phyloP scores from a whole-genome alignment of 73 alveolate genomes.

The Paramecium sexaurelia region DNA sequence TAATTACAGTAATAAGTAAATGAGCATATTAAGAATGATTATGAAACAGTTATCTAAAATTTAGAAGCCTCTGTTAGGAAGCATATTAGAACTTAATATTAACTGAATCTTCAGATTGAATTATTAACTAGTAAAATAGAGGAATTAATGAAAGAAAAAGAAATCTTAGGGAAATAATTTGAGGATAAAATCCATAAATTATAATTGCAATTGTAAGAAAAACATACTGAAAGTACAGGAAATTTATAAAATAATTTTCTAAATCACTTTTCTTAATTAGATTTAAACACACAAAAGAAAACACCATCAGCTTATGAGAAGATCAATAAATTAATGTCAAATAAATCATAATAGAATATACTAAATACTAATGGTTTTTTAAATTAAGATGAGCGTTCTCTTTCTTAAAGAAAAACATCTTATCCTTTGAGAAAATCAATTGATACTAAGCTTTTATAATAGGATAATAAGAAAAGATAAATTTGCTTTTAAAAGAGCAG shows the following conservation, averaged over 20 bases:
- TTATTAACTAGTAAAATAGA: not conserved
- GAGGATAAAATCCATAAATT: not conserved
- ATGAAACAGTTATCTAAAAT: not conserved
- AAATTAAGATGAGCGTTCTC: not conserved
- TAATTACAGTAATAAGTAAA: not conserved
- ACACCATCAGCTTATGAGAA: slow-evolving; percentile 11
- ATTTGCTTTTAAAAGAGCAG: slow-evolving; percentile 17
- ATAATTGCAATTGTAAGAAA: not conserved
- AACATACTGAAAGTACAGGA: not conserved
- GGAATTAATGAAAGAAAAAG: not conserved
- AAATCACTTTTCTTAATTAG: not conserved
- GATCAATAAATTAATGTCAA: not conserved
- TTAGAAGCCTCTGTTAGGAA: not conserved
- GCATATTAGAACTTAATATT: not conserved
- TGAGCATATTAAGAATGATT: slow-evolving; percentile 5
- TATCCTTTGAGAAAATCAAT: not conserved
- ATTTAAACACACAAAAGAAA: not conserved
- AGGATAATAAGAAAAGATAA: not conserved
- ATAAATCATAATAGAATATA: not conserved
- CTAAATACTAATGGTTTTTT: not conserved
- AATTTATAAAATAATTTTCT: not conserved
- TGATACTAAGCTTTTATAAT: not conserved
- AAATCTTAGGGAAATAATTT: not conserved
- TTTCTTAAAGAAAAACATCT: slow-evolving; percentile 13
- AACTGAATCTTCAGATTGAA: slow-evolving; percentile 35